Conservation (phyloP, 1,139 yeast genomes). For the Magnusiomyces suaveolens region DNA sequence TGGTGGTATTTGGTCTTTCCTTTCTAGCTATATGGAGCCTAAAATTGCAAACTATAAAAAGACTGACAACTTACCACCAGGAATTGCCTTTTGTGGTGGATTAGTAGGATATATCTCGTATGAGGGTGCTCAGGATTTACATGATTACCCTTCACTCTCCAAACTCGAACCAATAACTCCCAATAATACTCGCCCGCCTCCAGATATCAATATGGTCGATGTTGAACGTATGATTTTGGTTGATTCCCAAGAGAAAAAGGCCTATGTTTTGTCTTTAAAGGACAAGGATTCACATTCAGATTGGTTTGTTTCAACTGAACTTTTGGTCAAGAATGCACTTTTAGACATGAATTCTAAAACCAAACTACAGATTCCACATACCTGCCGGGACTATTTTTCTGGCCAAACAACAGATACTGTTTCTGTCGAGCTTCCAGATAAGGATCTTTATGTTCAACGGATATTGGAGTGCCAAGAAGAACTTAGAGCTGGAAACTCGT, state of each 20-base stretch:
- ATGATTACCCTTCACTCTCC: slow-evolving; percentile 7
- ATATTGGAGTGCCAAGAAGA: slow-evolving; percentile 59
- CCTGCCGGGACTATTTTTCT: slow-evolving; percentile 16
- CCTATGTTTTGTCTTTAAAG: slow-evolving; percentile 48
- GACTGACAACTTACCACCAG: slow-evolving; percentile 18
- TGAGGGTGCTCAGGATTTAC: slow-evolving; percentile 40
- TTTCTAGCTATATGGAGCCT: slow-evolving; percentile 45
- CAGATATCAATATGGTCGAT: slow-evolving; percentile 68
- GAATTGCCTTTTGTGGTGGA: slow-evolving; percentile 81
- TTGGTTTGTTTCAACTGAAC: slow-evolving; percentile 32
- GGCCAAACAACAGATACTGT: slow-evolving; percentile 19
- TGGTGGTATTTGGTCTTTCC: slow-evolving; percentile 39
- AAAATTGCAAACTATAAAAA: slow-evolving; percentile 21
- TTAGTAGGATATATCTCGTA: slow-evolving; percentile 75
- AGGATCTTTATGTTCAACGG: slow-evolving; percentile 44
- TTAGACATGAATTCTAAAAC: neutral
- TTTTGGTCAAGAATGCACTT: slow-evolving; percentile 5
- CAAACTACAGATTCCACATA: slow-evolving; percentile 13
- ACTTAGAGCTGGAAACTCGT: slow-evolving; percentile 77
- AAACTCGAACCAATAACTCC: slow-evolving; percentile 6
- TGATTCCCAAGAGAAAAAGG: slow-evolving; percentile 41
- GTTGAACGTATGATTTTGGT: slow-evolving; percentile 56
- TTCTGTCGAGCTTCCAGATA: slow-evolving; percentile 44
- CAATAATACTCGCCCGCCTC: slow-evolving; percentile 26
- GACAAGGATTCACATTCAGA: slow-evolving; percentile 27